A percentile compares a stretch with the other conserved stretches of the same genome.
Conservation (phyloP, 345 rosid species). For the Geranium rotundifolium region DNA sequence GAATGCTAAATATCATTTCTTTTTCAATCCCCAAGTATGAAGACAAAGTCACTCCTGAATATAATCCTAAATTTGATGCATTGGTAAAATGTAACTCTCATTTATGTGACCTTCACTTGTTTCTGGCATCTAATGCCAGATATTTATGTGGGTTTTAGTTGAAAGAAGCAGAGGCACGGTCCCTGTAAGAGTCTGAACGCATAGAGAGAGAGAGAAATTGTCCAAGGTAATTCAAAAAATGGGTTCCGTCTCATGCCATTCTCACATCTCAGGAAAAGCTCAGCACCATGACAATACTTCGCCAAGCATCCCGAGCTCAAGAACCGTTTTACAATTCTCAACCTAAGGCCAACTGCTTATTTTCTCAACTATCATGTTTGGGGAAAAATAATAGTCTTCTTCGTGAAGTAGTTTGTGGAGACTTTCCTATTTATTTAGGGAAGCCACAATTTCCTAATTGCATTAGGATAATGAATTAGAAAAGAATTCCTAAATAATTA, state of each 20-base stretch:
- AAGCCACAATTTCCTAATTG: no score
- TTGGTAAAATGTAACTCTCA: constrained; percentile 30
- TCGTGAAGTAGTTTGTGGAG: no score
- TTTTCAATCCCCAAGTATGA: constrained; percentile 54
- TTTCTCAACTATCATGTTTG: no score
- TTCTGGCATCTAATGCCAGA: neutral
- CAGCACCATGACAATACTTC: constrained; percentile 97
- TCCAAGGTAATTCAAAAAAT: constrained; percentile 41
- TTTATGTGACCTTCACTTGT: neutral
- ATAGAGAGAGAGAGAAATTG: constrained; percentile 84
- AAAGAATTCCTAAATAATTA: no score
- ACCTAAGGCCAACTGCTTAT: no score
- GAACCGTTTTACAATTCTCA: constrained; percentile 3
- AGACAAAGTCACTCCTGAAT: constrained; percentile 82
- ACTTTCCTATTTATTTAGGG: no score
- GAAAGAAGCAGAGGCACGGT: constrained; percentile 80
- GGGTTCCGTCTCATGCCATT: neutral
- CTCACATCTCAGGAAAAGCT: constrained; percentile 48
- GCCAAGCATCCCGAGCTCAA: constrained; percentile 83
- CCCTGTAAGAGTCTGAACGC: constrained; percentile 69
- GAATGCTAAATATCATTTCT: no score
- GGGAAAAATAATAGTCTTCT: no score
- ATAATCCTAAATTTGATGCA: constrained; percentile 85
- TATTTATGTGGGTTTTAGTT: constrained; percentile 28
- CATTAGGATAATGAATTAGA: no score